A percentile compares a stretch with the other conserved stretches of the same genome.
Conservation (phyloP, 2,329 filamentous ascomycete genomes). For the Xylariaceae sp. region DNA sequence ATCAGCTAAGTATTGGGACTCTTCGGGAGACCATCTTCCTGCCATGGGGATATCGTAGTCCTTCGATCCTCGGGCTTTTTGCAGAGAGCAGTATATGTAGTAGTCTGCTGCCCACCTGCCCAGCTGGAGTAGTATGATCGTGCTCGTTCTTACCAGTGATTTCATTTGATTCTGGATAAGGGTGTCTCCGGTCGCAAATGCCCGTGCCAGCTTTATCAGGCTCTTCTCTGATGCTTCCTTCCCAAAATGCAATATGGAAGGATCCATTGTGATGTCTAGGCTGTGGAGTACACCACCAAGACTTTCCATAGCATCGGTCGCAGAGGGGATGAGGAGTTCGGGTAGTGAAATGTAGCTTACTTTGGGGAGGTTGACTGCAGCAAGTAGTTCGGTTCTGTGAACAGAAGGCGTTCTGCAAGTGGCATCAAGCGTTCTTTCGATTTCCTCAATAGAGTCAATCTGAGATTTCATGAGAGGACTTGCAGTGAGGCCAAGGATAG, state of each 20-base stretch:
- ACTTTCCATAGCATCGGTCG: constrained; percentile 38
- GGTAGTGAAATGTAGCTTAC: constrained; percentile 35
- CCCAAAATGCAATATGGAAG: constrained; percentile 49
- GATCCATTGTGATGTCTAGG: constrained; percentile 59
- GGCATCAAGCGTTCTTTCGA: constrained; percentile 69
- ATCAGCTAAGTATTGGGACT: constrained; percentile 53
- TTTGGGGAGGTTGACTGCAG: constrained; percentile 62
- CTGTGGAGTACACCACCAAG: constrained; percentile 38
- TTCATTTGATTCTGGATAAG: constrained; percentile 53
- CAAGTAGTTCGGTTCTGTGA: constrained; percentile 66
- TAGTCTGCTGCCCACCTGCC: constrained; percentile 67
- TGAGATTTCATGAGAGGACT: constrained; percentile 67
- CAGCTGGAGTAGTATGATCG: constrained; percentile 52
- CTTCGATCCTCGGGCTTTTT: constrained; percentile 25
- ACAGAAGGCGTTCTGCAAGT: constrained; percentile 64
- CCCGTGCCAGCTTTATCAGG: constrained; percentile 34
- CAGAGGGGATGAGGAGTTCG: constrained; percentile 1
- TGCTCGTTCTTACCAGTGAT: constrained; percentile 47
- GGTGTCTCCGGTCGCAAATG: constrained; percentile 44
- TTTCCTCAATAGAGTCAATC: constrained; percentile 48
- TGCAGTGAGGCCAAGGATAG: constrained; percentile 75
- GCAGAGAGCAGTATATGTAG: constrained; percentile 54
- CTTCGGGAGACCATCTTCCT: constrained; percentile 43
- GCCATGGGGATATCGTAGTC: constrained; percentile 27
- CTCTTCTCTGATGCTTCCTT: constrained; percentile 40